Evolutionary conservation across 2,329 filamentous ascomycete genomes (phyloP), one percentile per base, ranked within the genome.

Genomic region (Fusarium fracticaudum): DNA sequence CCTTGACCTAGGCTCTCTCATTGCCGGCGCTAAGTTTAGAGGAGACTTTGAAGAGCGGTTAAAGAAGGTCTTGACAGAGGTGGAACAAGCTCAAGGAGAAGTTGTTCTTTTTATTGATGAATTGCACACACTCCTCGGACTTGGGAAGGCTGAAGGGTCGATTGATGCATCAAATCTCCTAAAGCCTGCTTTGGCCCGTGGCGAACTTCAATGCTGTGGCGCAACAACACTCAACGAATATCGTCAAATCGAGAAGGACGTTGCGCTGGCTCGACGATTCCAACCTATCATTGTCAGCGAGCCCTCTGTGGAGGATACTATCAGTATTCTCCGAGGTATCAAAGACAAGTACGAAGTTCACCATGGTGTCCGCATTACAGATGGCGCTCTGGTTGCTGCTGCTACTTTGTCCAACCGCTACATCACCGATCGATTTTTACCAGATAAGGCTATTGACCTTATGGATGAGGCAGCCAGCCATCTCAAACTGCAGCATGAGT

Each of bases 301-400:
- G 78, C 96, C 96, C 1, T 92, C 91, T 0, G 95, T 98, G 2
- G 91, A 94, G 76, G 95, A 98, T 76, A 98, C 96, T 0, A 95
- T 99, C 71, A 98, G 94, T 58, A 98, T 99, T 65, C 86, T 99
- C 2, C 91, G 96, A 79, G 96, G 96, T 55, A 98, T 99, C 85
- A 98, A 98, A 80, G 95, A 98, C 79, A 94, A 95, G 75, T 99
- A 99, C 79, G 96, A 98, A 82, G 94, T 98, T 1, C 96, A 98
- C 76, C 96, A 99, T 79, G 96, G 96, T 83, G 96, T 98, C 1
- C 89, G 95, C 61, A 98, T 99, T 75, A 97, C 94, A 0, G 96
- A 98, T 78, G 92, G 93, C 5, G 95, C 96, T 12, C 85, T 98
- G 17, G 96, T 99, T 20, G 95, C 96, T 4, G 96, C 96, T 6